A percentile compares a stretch with the other conserved stretches of the same genome.
Evolutionary conservation across 2,329 filamentous ascomycete species (phyloP).

Genomic region (Penicillium sp.): DNA sequence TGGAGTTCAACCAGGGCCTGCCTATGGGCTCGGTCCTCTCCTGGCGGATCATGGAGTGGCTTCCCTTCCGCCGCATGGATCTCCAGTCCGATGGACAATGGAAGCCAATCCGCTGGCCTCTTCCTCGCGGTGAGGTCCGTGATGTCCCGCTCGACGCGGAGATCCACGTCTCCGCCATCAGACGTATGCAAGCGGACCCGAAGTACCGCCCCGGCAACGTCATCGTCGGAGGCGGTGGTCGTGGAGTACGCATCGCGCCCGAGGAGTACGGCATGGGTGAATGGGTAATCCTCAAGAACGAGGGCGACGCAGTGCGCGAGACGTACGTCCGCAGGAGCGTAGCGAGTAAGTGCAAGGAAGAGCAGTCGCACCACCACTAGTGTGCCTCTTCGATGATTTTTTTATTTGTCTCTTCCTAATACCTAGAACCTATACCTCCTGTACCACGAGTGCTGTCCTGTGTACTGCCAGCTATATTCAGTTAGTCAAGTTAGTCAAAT

Average conservation of each 20-base stretch:
- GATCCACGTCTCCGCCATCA: conserved; percentile 72
- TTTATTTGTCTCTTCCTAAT: not conserved
- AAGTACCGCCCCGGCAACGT: conserved; percentile 74
- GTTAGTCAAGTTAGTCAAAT: not conserved
- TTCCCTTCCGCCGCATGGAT: conserved; percentile 80
- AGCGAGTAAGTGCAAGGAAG: conserved; percentile 30
- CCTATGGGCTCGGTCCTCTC: conserved; percentile 55
- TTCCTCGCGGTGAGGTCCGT: conserved; percentile 73
- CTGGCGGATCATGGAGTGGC: conserved; percentile 79
- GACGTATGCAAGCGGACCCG: conserved; percentile 63
- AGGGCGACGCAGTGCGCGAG: conserved; percentile 68
- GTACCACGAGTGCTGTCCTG: not conserved
- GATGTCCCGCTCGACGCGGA: conserved; percentile 70
- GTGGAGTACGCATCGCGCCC: conserved; percentile 64
- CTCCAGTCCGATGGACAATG: conserved; percentile 69
- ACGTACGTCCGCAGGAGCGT: conserved; percentile 55
- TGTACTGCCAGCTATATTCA: not conserved
- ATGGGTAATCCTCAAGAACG: conserved; percentile 65
- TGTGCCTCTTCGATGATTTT: not conserved
- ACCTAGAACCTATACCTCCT: not conserved
- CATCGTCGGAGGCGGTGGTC: conserved; percentile 74
- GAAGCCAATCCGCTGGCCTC: conserved; percentile 76
- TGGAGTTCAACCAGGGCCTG: conserved; percentile 63
- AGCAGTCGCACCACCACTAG: conserved; percentile 5
- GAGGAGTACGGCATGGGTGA: conserved; percentile 65